A percentile compares a stretch with the other conserved stretches of the same genome.
These are phyloP conservation scores for Alternaria triticina DNA, from an alignment of 2,329 filamentous ascomycete species.

Conservation along the genomic window DNA sequence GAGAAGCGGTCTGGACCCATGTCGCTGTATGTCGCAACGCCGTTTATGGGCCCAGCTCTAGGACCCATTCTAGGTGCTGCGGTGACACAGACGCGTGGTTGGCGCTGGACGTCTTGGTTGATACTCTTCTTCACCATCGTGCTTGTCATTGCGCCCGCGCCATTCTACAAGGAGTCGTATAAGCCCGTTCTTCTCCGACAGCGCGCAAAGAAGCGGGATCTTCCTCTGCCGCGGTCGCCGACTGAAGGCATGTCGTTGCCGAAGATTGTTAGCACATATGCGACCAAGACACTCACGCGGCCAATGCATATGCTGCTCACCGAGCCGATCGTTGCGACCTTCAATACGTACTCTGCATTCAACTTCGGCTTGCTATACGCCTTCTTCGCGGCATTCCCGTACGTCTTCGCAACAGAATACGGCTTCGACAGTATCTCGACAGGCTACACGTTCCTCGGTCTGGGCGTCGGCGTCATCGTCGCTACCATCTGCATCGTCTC, in stretches of 20 bases:
- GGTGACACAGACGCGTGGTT: slow-evolving; percentile 45
- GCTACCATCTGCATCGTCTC: slow-evolving; percentile 1
- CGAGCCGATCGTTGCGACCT: slow-evolving; percentile 31
- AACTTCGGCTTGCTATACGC: slow-evolving; percentile 32
- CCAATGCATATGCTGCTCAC: slow-evolving; percentile 54
- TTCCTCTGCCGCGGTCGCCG: slow-evolving; percentile 7
- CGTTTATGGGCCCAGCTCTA: slow-evolving; percentile 45
- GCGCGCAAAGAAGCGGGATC: slow-evolving; percentile 31
- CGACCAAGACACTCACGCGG: slow-evolving; percentile 47
- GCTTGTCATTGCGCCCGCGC: slow-evolving; percentile 37
- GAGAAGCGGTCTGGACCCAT: slow-evolving; percentile 38
- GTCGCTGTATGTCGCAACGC: slow-evolving; percentile 42
- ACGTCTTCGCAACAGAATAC: slow-evolving; percentile 26
- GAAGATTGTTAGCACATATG: slow-evolving; percentile 6
- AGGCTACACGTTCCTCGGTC: slow-evolving; percentile 11
- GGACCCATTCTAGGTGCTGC: slow-evolving; percentile 51
- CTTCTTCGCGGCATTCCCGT: slow-evolving; percentile 33
- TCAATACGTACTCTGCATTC: slow-evolving; percentile 30
- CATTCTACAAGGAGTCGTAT: slow-evolving; percentile 61
- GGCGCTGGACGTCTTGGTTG: slow-evolving; percentile 51
- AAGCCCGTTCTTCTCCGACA: slow-evolving; percentile 54
- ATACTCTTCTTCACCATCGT: slow-evolving; percentile 49
- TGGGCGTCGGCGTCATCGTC: slow-evolving; percentile 9
- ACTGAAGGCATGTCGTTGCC: slow-evolving; percentile 9
- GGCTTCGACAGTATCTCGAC: slow-evolving; percentile 10